phyloP scores from a whole-genome alignment of 352 stramenopile genomes.

The Pelagophyceae sp. region DNA sequence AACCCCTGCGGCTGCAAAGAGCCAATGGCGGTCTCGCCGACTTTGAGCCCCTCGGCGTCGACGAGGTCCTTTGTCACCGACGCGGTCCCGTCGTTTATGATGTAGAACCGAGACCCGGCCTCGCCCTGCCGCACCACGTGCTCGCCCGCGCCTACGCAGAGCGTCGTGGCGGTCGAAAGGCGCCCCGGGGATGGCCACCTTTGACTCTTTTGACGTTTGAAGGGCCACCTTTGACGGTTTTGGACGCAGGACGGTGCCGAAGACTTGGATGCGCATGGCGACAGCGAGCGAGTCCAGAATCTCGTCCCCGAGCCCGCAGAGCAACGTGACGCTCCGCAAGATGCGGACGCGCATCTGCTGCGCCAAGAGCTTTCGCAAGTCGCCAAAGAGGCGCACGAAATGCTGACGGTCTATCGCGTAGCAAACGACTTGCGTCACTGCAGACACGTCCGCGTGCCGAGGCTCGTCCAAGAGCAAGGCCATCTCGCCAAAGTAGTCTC shows the following conservation, averaged over 20 bases:
- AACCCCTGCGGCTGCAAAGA: constrained; percentile 73
- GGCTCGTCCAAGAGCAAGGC: constrained; percentile 48
- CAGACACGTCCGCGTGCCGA: constrained; percentile 46
- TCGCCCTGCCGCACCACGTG: constrained; percentile 81
- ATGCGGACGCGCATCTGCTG: constrained; percentile 85
- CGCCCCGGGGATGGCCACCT: too few relatives aligned
- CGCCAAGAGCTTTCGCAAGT: constrained; percentile 75
- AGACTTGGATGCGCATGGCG: constrained; percentile 41
- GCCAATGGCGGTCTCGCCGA: constrained; percentile 67
- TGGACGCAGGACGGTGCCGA: too few relatives aligned
- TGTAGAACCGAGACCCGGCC: constrained; percentile 73
- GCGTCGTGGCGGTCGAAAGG: too few relatives aligned
- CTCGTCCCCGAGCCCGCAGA: constrained; percentile 69
- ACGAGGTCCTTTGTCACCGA: constrained; percentile 10
- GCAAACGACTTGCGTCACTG: constrained; percentile 30
- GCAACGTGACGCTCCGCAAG: constrained; percentile 71
- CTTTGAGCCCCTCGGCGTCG: background rate
- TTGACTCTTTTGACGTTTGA: too few relatives aligned
- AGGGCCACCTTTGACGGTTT: too few relatives aligned
- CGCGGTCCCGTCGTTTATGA: constrained; percentile 49
- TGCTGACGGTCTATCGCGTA: constrained; percentile 63
- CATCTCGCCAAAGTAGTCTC: constrained; percentile 49
- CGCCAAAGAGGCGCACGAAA: constrained; percentile 81
- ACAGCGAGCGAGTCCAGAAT: constrained; percentile 71
- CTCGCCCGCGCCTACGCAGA: too few relatives aligned